Conservation (phyloP, 257 asterid genomes). For the Apocynum venetum region DNA sequence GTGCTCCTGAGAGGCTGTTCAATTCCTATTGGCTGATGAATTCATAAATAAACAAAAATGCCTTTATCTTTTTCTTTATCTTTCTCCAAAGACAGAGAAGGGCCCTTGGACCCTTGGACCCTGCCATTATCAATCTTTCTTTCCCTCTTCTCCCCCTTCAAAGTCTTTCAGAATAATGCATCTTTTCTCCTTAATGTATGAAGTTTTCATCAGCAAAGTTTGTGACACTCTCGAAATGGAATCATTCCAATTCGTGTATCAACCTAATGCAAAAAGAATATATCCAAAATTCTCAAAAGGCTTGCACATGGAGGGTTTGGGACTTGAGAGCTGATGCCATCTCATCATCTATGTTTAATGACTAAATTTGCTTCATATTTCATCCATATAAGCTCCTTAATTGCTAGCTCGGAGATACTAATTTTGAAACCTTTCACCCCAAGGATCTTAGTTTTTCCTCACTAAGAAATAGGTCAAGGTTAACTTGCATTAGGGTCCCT, state of each 20-base stretch:
- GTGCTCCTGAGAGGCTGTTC: conserved; percentile 26
- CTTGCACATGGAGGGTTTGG: neutral
- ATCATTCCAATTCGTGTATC: conserved; percentile 3
- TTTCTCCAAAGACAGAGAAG: conserved; percentile 25
- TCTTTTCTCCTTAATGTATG: neutral
- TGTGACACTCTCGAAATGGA: conserved; percentile 8
- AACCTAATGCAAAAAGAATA: conserved; percentile 2
- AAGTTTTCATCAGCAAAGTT: neutral
- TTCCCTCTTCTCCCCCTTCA: neutral
- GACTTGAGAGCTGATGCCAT: neutral
- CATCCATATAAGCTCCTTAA: too few species aligned
- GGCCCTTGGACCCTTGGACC: neutral
- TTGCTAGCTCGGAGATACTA: too few species aligned
- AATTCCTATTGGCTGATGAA: conserved; percentile 25
- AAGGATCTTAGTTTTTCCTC: too few species aligned
- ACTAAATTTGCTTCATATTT: too few species aligned
- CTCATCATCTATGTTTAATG: too few species aligned
- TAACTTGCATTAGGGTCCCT: too few species aligned
- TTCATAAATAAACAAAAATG: neutral
- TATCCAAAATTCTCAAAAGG: neutral
- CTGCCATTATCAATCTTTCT: conserved; percentile 1
- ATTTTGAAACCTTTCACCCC: too few species aligned
- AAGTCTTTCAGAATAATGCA: neutral
- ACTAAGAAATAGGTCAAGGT: too few species aligned
- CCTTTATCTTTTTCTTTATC: conserved; percentile 28